phyloP scores from a whole-genome alignment of 768 basidiomycete genomes.

The Postia placenta region DNA sequence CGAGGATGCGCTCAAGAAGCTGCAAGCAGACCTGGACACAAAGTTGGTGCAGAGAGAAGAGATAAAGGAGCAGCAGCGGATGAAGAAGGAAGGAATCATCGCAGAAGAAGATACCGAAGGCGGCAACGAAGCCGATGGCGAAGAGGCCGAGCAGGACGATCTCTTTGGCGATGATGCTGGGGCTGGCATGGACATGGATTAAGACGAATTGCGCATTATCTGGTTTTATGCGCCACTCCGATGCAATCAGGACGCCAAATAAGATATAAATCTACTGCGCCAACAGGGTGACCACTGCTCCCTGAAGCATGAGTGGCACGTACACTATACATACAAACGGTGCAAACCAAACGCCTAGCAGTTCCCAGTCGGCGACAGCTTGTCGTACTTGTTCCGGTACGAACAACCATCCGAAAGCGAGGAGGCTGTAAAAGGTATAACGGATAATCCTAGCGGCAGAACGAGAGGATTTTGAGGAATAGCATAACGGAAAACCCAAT shows the following conservation, averaged over 20 bases:
- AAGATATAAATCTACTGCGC: slow-evolving; percentile 18
- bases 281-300: slow-evolving; percentile 49
- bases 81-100: slow-evolving; percentile 61
- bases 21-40: slow-evolving; percentile 80
- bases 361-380: slow-evolving; percentile 72
- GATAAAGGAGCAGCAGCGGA: slow-evolving; percentile 66
- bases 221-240: neutral
- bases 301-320: slow-evolving; percentile 67
- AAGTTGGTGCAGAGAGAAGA: slow-evolving; percentile 77
- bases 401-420: slow-evolving; percentile 58
- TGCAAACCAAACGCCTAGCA: slow-evolving; percentile 76
- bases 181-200: slow-evolving; percentile 25
- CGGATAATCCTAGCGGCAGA: slow-evolving; percentile 21
- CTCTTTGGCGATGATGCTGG: slow-evolving; percentile 22
- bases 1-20: slow-evolving; percentile 86
- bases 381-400: slow-evolving; percentile 39
- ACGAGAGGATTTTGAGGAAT: slow-evolving; percentile 30
- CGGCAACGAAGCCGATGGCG: slow-evolving; percentile 33
- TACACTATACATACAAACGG: slow-evolving; percentile 81
- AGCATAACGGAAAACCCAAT: slow-evolving; percentile 58
- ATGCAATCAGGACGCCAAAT: neutral
- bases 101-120: slow-evolving; percentile 33
- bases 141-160: slow-evolving; percentile 24
- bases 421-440: slow-evolving; percentile 34
- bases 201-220: neutral